Conservation (phyloP, 1,284 basidiomycete species). For the Cutaneotrichosporon sp. region DNA sequence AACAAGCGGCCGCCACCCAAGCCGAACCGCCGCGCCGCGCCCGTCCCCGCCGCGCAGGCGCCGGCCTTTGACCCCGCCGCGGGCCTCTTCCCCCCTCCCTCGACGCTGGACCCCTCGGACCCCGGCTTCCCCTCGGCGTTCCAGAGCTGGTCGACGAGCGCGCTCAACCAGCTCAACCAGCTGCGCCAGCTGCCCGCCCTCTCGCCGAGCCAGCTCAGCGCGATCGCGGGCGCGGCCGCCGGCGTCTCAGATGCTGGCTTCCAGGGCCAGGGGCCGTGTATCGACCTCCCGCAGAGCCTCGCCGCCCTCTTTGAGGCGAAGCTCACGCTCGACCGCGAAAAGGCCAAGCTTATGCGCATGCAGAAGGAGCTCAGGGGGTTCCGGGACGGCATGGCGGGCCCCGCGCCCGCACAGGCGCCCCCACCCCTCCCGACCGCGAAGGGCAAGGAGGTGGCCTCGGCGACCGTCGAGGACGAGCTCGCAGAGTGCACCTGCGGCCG, state of each 20-base stretch:
- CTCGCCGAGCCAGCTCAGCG: slow-evolving; percentile 43
- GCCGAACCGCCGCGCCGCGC: slow-evolving; percentile 16
- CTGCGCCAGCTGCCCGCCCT: slow-evolving; percentile 44
- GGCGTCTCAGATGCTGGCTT: slow-evolving; percentile 40
- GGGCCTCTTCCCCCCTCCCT: slow-evolving; percentile 19
- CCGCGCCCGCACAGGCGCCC: slow-evolving; percentile 8
- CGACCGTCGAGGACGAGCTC: slow-evolving; percentile 27
- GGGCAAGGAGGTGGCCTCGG: slow-evolving; percentile 40
- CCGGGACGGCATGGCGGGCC: slow-evolving; percentile 35
- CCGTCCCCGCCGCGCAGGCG: background rate
- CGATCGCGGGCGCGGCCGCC: slow-evolving; percentile 46
- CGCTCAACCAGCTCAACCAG: slow-evolving; percentile 38
- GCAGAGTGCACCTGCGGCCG: slow-evolving; percentile 48
- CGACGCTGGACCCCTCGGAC: slow-evolving; percentile 31
- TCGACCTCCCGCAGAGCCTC: slow-evolving; percentile 48
- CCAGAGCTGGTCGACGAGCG: slow-evolving; percentile 43
- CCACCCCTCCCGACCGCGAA: slow-evolving; percentile 14
- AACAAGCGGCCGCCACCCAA: slow-evolving; percentile 41
- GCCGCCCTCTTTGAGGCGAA: slow-evolving; percentile 53
- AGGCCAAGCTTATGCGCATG: slow-evolving; percentile 51
- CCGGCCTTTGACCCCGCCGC: slow-evolving; percentile 18
- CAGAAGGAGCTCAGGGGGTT: slow-evolving; percentile 53
- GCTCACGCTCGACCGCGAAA: slow-evolving; percentile 51
- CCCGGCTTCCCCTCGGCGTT: slow-evolving; percentile 38
- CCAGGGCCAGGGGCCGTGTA: slow-evolving; percentile 28